Evolutionary conservation across 148 eudicot species (phyloP), one percentile per base, ranked within the genome.

Genomic region (Fallopia convolvulus): DNA sequence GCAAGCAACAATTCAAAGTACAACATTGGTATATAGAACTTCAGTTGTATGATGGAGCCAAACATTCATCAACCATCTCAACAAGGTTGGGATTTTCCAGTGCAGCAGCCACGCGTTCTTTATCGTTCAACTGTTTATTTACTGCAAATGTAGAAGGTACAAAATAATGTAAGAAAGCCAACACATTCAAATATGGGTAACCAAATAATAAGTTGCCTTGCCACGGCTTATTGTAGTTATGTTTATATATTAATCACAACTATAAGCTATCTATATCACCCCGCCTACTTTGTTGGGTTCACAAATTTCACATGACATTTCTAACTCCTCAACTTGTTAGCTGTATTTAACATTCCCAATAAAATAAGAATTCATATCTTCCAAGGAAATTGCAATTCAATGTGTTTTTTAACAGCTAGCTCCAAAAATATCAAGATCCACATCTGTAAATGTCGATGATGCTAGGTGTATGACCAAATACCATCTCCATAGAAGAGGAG

Each of bases 51-150:
- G 97, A 82, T 74, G 97, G 96, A 44, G 92, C 93, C 55, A 94
- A 80, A 77, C 99, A 94, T 73, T 94, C 96, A 20, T 94, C 92
- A 15, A 94, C 96, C 92, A 94, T 92, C 14, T 90, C 92, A 41
- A 88, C 88, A 18, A 94, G 97, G 83, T 91, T 89, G 0, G 96
- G 99, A 81, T 90, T 94, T 80, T 94, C 98, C 87, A 94, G 79
- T 9, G 98, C 98, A 36, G 98, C 97, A 65, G 97, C 97, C 21
- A 94, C 93, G 21, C 97, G 87, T 84, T 94, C 97, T 84, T 94
- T 94, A 73, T 94, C 98, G 47, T 92, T 94, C 89, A 94, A 86
- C 82, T 94, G 97, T 80, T 94, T 93, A 81, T 93, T 93, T 36
- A 93, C 98, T 93, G 92, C 80, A 77, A 71, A 8, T 49, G n/a